Base-by-base conservation (phyloP, 805 yeast genomes). In the Candida qinlingensis region DNA sequence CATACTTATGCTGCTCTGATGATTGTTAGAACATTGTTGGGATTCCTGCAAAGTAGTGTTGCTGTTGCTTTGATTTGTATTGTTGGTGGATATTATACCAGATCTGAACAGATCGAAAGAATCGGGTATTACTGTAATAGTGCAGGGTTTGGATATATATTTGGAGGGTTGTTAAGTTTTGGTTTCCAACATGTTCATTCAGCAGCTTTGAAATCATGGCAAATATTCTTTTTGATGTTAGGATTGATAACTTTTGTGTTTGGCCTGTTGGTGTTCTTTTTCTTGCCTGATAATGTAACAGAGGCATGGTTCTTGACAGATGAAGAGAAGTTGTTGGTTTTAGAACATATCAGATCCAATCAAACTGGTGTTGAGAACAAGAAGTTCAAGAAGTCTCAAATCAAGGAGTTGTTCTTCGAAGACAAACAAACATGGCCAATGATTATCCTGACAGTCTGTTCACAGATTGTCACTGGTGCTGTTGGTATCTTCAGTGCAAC, bases 61-160 rank as follows among this genome's bases (percentile, higher is more conserved):
- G 76, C 80, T 2, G 79, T 80, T 4, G 77, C 79, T 0, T 70
- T 78, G 50, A 72, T 79, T 42, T 67, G 78, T 31, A 69, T 81
- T 44, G 75, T 79, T 42, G 76, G 82, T 19, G 77, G 77, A 81
- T 82, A 79, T 67, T 82, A 79, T 61, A 72, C 74, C 19, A 71
- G 71, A 47, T 59, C 70, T 5, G 81, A 77, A 54, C 82, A 77
- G 57, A 66, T 73, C 9, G 65, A 69, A 29, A 65, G 81, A 55
- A 76, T 77, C 52, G 81, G 81, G 4, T 69, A 67, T 42, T 75
- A 79, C 75, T 74, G 79, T 3, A 65, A 73, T 25, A 76, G 72
- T 60, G 76, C 80, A 2, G 83, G 85, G 27, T 61, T 68, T 6
- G 76, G 71, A 26, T 68, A 65, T 39, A 64, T 72, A 6, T 53